Percentiles rank a stretch among this genome's conserved stretches.
phyloP scores from a whole-genome alignment of 306 rosid species.

The Glycine latifolia region DNA sequence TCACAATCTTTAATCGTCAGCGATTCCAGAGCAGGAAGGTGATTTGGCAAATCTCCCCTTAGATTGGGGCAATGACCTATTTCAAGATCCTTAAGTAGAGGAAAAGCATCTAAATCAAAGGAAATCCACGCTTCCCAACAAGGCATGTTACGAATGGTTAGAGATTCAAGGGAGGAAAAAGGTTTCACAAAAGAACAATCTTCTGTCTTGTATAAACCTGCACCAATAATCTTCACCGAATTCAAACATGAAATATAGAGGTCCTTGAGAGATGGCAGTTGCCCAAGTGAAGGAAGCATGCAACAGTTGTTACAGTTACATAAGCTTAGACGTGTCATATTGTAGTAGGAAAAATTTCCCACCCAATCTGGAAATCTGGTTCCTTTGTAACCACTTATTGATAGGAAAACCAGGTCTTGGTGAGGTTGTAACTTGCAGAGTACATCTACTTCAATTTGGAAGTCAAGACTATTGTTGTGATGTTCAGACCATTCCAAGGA shows the following conservation, averaged over 20 bases:
- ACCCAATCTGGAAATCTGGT: neutral
- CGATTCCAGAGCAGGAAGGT: neutral
- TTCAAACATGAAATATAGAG: too few species aligned
- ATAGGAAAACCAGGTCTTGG: neutral
- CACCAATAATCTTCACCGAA: too few species aligned
- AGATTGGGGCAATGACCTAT: neutral
- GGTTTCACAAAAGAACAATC: neutral
- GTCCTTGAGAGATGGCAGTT: too few species aligned
- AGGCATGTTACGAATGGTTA: neutral
- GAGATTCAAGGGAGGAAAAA: neutral
- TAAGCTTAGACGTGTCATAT: neutral
- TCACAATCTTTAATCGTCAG: neutral
- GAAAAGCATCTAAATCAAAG: neutral
- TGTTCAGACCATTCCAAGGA: neutral
- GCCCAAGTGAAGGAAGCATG: too few species aligned
- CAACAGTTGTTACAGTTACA: too few species aligned
- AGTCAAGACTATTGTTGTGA: fast-evolving
- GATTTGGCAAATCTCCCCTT: conserved; percentile 1
- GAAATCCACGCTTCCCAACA: neutral
- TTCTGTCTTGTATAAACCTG: neutral
- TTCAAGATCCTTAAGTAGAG: neutral
- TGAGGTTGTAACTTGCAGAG: neutral
- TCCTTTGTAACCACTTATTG: neutral
- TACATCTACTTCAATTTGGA: neutral
- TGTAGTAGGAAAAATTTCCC: neutral